Conservation (phyloP, 176 grass and related monocot species). For the Chrysopogon serrulatus region DNA sequence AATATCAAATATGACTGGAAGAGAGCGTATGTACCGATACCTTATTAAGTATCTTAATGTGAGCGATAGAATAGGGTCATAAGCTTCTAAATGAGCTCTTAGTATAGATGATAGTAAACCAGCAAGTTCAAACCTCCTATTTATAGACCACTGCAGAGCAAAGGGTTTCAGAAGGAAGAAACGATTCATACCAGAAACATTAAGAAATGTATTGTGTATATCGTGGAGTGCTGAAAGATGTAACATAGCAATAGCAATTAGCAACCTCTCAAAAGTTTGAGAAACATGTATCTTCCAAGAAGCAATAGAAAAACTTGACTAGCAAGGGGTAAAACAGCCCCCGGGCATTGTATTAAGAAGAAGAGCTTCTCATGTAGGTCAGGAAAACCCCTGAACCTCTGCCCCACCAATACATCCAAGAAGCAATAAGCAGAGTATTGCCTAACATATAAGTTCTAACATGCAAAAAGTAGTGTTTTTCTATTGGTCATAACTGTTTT, state of each 20-base stretch:
- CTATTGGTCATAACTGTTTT: neutral
- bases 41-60: slow-evolving; percentile 94
- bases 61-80: slow-evolving; percentile 95
- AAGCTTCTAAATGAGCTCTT: slow-evolving; percentile 93
- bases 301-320: too few species aligned
- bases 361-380: too few species aligned
- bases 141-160: slow-evolving; percentile 79
- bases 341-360: too few species aligned
- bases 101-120: slow-evolving; percentile 83
- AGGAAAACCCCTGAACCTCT: too few species aligned
- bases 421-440: neutral
- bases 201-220: too few species aligned
- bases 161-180: slow-evolving; percentile 26
- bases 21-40: slow-evolving; percentile 32
- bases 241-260: slow-evolving; percentile 8
- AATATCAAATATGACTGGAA: slow-evolving; percentile 9
- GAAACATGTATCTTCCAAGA: neutral
- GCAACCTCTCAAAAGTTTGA: neutral
- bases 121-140: slow-evolving; percentile 81
- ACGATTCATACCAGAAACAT: slow-evolving; percentile 4
- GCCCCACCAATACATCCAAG: too few species aligned
- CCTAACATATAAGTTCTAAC: neutral
- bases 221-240: neutral
- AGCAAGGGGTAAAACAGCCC: too few species aligned
- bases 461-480: neutral